These are phyloP conservation scores for Westerdykella aurantiaca DNA, from an alignment of 2,329 filamentous ascomycete genomes.

Conservation along the genomic window DNA sequence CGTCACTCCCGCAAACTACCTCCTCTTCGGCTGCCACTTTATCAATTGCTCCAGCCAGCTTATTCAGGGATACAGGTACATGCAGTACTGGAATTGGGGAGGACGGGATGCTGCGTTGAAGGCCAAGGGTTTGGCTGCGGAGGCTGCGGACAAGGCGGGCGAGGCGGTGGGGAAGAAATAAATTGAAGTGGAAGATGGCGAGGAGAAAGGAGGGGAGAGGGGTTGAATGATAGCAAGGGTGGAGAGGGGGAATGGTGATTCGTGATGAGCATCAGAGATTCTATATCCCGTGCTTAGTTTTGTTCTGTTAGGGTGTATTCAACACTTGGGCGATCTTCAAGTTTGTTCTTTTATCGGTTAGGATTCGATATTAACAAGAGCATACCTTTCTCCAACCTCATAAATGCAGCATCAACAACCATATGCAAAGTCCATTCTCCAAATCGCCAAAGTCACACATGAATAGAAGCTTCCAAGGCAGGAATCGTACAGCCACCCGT, in stretches of 20 bases:
- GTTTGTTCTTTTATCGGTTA: too few species aligned
- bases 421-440: too few species aligned
- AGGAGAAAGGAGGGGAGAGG: neutral
- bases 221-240: neutral
- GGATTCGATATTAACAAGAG: too few species aligned
- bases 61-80: slow-evolving; percentile 57
- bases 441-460: too few species aligned
- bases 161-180: slow-evolving; percentile 20
- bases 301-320: too few species aligned
- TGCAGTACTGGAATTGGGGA: slow-evolving; percentile 54
- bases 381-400: too few species aligned
- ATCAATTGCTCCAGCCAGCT: slow-evolving; percentile 59
- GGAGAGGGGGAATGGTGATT: neutral
- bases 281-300: too few species aligned
- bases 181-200: neutral
- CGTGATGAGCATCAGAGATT: too few species aligned
- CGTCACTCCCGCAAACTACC: slow-evolving; percentile 59
- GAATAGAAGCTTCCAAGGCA: too few species aligned
- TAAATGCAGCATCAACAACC: too few species aligned
- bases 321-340: too few species aligned
- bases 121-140: slow-evolving; percentile 34
- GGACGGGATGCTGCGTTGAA: slow-evolving; percentile 39
- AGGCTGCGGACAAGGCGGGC: slow-evolving; percentile 16
- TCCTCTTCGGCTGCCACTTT: slow-evolving; percentile 62
- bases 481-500: neutral